Base-by-base conservation (phyloP, 2,329 filamentous ascomycete species). In the Rhytidhysteron rufulum region DNA sequence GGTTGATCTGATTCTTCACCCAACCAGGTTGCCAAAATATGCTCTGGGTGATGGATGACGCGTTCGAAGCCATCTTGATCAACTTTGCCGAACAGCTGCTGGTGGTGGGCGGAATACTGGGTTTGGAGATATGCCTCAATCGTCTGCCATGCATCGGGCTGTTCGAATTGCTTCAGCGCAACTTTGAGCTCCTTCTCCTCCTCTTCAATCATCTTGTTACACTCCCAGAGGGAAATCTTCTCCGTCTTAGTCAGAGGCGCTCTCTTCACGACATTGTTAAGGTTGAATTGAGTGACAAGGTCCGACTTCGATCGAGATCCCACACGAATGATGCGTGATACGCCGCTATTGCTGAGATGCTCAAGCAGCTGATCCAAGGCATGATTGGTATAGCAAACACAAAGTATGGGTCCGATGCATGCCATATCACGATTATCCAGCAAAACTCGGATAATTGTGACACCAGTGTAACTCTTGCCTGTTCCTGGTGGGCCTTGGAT, bases 401-500 rank as follows among this genome's bases (percentile, higher is more conserved):
- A 66, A 4, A 77, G 44, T 4, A 77, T 69, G 0, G 71, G 71
- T 0, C 70, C 69, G 2, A 74, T 44, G 0, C 56, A 44, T 1
- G 51, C 58, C 17, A 41, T 41, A 0, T 44, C 39, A 15, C 54
- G 59, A 41, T 65, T 66, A 70, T 74, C 3, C 66, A 82, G 55
- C 13, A 82, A 53, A 0, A 70, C 68, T 41, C 75, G 73, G 31
- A 82, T 70, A 15, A 85, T 56, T 31, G 72, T 68, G 8, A 77
- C 72, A 4, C 80, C 80, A 0, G 73, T 73, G 47, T 74, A 84
- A 9, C 70, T 76, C 54, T 86, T 86, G 0, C 83, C 82, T 0
- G 82, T 85, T 0, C 82, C 82, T 0, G 82, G 83, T 0, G 82
- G 82, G 0, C 83, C 83, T 61, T 86, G 81, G 6, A 83, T 80